Percentiles rank a stretch among this genome's conserved stretches.
Evolutionary conservation across 2,329 filamentous ascomycete species (phyloP).

Genomic region (Colletotrichum plurivorum): DNA sequence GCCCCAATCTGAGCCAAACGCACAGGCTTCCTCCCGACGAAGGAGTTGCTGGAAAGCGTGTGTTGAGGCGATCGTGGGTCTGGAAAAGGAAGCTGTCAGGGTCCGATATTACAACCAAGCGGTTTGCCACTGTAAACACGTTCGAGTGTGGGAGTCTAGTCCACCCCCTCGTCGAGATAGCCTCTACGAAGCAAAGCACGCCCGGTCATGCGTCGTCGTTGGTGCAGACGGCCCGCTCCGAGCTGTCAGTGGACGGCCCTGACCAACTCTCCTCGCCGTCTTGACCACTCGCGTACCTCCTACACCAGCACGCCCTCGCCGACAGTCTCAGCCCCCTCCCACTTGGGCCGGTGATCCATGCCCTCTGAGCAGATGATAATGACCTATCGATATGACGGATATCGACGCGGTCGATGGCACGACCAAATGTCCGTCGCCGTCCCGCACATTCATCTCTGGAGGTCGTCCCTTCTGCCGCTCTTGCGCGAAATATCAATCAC

Average conservation of each 20-base stretch:
- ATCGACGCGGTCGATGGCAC: background rate
- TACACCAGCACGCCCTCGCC: background rate
- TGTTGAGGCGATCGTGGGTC: too few species aligned
- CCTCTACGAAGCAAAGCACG: background rate
- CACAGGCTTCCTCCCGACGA: too few species aligned
- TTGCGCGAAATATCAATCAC: too few species aligned
- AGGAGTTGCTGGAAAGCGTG: too few species aligned
- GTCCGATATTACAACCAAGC: too few species aligned
- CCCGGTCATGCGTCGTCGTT: constrained; percentile 1
- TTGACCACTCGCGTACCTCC: too few species aligned
- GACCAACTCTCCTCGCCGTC: too few species aligned
- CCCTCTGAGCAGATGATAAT: constrained; percentile 5
- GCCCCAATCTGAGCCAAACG: too few species aligned
- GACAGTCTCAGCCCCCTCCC: background rate
- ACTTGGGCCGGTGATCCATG: background rate
- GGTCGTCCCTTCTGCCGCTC: too few species aligned
- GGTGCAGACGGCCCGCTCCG: constrained; percentile 8
- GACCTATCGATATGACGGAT: constrained; percentile 26
- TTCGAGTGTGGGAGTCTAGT: background rate
- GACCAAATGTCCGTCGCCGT: too few species aligned
- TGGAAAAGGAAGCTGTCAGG: too few species aligned
- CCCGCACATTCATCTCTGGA: background rate
- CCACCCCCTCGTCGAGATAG: background rate
- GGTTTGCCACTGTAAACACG: too few species aligned
- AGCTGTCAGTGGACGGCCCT: background rate